Evolutionary conservation across 306 rosid species (phyloP).

Genomic region (Sophora flavescens): DNA sequence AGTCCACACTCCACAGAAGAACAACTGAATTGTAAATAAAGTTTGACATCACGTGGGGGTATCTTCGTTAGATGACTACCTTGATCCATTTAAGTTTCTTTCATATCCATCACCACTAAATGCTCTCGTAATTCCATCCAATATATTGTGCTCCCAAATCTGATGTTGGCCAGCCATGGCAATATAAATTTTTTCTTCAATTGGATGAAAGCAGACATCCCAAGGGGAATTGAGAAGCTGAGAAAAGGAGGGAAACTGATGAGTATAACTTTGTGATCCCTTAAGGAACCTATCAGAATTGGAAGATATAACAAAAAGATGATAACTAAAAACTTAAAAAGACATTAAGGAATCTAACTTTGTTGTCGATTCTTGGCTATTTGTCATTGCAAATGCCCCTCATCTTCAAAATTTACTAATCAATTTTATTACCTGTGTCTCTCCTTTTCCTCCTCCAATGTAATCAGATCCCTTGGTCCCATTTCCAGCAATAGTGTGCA

Average conservation of each 20-base stretch:
- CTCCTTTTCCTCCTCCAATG: conserved; percentile 82
- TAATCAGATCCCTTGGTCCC: conserved; percentile 97
- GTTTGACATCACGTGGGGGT: conserved; percentile 26
- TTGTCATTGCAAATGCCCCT: conserved; percentile 24
- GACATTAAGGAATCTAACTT: background rate
- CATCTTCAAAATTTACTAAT: conserved; percentile 40
- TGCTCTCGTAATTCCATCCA: conserved; percentile 68
- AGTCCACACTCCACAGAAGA: conserved; percentile 34
- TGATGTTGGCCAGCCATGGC: conserved; percentile 99
- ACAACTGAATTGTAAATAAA: conserved; percentile 24
- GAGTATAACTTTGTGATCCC: conserved; percentile 34
- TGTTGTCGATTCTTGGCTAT: conserved; percentile 32
- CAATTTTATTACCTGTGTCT: conserved; percentile 77
- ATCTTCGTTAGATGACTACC: conserved; percentile 55
- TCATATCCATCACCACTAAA: conserved; percentile 97
- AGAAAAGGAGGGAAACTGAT: conserved; percentile 38
- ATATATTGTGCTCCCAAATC: conserved; percentile 84
- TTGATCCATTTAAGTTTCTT: conserved; percentile 90
- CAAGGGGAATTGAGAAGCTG: conserved; percentile 99
- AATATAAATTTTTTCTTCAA: conserved; percentile 79
- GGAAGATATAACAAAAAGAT: conserved; percentile 15
- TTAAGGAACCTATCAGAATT: conserved; percentile 30
- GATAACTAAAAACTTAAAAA: background rate
- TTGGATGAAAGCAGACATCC: conserved; percentile 95
- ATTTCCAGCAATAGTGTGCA: conserved; percentile 90